Evolutionary conservation across 2,329 filamentous ascomycete species (phyloP).

Genomic region (Cercospora zeae-maydis): DNA sequence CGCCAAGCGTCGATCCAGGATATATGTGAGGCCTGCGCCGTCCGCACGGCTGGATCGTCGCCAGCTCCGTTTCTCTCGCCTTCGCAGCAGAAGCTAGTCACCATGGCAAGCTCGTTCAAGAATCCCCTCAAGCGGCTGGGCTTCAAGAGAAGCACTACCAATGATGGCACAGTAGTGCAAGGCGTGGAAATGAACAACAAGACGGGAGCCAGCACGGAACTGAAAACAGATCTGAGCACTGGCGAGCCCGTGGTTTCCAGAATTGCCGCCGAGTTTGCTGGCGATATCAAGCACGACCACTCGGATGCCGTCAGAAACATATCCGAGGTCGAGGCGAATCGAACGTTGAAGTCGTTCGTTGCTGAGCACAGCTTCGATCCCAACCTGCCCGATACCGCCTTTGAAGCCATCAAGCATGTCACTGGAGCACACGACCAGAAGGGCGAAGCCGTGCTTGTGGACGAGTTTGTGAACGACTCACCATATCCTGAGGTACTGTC

Average conservation of each 20-base stretch:
- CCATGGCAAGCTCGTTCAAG: constrained; percentile 16
- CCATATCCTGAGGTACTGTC: constrained; percentile 61
- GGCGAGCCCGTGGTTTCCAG: constrained; percentile 17
- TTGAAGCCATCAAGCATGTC: constrained; percentile 59
- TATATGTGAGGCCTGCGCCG: neutral
- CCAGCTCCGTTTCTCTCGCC: neutral
- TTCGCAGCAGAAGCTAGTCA: neutral
- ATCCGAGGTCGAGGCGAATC: constrained; percentile 29
- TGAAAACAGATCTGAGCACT: constrained; percentile 12
- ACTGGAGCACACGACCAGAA: constrained; percentile 54
- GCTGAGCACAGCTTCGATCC: constrained; percentile 62
- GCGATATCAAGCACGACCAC: constrained; percentile 17
- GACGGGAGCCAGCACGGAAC: constrained; percentile 11
- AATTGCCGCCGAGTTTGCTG: constrained; percentile 20
- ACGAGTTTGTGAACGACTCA: constrained; percentile 62
- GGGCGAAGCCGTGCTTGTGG: constrained; percentile 56
- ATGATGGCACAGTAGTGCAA: constrained; percentile 14
- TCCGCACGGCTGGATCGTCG: neutral
- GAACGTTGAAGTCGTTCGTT: constrained; percentile 53
- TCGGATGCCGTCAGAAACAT: constrained; percentile 19
- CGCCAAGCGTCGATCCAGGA: neutral
- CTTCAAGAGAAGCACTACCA: constrained; percentile 28
- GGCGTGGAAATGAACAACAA: constrained; percentile 1
- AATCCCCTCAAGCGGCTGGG: constrained; percentile 24
- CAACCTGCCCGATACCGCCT: constrained; percentile 61